A percentile compares a stretch with the other conserved stretches of the same genome.
Evolutionary conservation across 257 asterid genomes (phyloP).

Genomic region (Solanum bulbocastanum): DNA sequence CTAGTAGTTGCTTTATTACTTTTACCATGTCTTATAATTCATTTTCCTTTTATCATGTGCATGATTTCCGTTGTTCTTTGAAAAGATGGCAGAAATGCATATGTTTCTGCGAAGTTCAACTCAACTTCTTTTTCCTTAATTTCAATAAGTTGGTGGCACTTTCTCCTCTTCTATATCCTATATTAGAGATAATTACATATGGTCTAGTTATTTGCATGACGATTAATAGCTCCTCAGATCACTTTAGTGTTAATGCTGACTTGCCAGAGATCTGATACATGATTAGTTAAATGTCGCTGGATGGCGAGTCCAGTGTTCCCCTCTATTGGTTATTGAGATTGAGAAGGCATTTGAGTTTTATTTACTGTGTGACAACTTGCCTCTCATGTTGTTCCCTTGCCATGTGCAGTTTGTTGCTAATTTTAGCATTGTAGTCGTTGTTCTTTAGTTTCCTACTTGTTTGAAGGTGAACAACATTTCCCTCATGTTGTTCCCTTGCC

Average conservation of each 20-base stretch:
- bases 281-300: background rate
- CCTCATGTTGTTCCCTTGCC: too few species aligned
- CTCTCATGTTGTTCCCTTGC: background rate
- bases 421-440: background rate
- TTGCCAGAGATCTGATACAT: background rate
- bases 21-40: background rate
- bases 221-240: background rate
- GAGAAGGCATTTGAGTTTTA: background rate
- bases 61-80: background rate
- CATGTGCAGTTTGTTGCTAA: background rate
- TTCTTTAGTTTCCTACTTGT: too few species aligned
- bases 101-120: background rate
- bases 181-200: background rate
- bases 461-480: too few species aligned
- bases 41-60: background rate
- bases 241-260: background rate
- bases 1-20: background rate
- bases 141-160: background rate
- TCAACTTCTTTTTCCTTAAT: background rate
- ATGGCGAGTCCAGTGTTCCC: background rate
- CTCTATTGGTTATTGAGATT: background rate
- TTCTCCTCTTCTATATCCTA: background rate
- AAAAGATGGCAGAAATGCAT: background rate
- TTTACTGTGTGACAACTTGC: background rate
- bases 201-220: background rate